phyloP scores from a whole-genome alignment of 2,329 filamentous ascomycete species.

The Fusarium abutilonis region DNA sequence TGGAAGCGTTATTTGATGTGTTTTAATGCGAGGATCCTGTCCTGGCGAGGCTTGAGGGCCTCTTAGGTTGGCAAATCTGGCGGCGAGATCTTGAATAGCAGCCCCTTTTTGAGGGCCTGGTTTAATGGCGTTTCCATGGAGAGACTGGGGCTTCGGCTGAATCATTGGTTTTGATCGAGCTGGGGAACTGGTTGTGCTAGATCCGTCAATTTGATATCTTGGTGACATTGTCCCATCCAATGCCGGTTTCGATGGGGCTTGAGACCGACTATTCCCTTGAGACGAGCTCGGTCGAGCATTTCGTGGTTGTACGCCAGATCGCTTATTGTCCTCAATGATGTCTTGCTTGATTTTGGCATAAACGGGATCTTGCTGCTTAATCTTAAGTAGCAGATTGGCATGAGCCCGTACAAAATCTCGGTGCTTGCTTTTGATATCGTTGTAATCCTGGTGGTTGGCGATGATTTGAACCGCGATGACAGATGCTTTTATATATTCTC shows the following conservation, averaged over 20 bases:
- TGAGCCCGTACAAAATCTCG: slow-evolving; percentile 61
- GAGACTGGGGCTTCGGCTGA: slow-evolving; percentile 73
- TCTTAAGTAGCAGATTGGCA: slow-evolving; percentile 59
- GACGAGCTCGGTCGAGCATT: slow-evolving; percentile 24
- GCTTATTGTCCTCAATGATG: slow-evolving; percentile 71
- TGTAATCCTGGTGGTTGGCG: slow-evolving; percentile 79
- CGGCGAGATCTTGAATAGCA: slow-evolving; percentile 60
- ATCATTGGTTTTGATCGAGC: slow-evolving; percentile 58
- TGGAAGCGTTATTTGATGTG: slow-evolving; percentile 56
- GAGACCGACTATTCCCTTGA: slow-evolving; percentile 27
- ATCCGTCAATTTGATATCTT: slow-evolving; percentile 31
- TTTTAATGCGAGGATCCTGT: slow-evolving; percentile 65
- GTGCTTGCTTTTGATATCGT: slow-evolving; percentile 66
- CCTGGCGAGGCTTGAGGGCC: slow-evolving; percentile 53
- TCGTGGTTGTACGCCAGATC: slow-evolving; percentile 65
- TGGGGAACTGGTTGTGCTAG: slow-evolving; percentile 29
- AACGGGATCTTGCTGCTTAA: slow-evolving; percentile 57
- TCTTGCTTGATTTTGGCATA: slow-evolving; percentile 68
- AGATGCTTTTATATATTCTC: slow-evolving; percentile 84
- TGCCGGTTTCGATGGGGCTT: slow-evolving; percentile 31
- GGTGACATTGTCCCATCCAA: slow-evolving; percentile 21
- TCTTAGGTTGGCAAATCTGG: slow-evolving; percentile 67
- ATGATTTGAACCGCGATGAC: slow-evolving; percentile 82
- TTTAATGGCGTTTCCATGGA: slow-evolving; percentile 67
- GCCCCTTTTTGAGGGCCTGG: slow-evolving; percentile 46